Percentiles rank a stretch among this genome's conserved stretches.
Evolutionary conservation across 129 eudicot genomes (phyloP).

Genomic region (Saussurea involucrata): DNA sequence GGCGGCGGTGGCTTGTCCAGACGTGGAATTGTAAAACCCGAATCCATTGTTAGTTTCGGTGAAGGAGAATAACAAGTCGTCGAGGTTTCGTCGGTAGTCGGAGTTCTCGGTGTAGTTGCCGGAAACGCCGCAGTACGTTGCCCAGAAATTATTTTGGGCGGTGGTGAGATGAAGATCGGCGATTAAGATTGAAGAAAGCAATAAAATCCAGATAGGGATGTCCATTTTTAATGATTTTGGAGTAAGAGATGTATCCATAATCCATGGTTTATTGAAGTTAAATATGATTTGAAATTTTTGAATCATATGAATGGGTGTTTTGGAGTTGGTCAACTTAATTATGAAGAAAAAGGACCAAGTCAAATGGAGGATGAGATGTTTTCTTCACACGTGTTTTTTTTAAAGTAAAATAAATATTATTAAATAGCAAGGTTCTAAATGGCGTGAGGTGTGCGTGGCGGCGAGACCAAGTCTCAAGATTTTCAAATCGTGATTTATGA

Average conservation of each 20-base stretch:
- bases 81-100: conserved; percentile 15
- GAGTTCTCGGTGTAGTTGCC: conserved; percentile 9
- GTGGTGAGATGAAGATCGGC: background rate
- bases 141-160: conserved; percentile 12
- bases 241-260: background rate
- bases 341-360: no score
- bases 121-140: background rate
- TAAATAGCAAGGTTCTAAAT: no score
- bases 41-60: conserved; percentile 17
- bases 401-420: no score
- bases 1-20: conserved; percentile 16
- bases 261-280: background rate
- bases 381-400: no score
- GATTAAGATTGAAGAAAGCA: background rate
- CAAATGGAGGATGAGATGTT: no score
- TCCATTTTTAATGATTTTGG: background rate
- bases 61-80: conserved; percentile 9
- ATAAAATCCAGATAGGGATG: background rate
- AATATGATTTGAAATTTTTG: no score
- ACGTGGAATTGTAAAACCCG: conserved; percentile 25
- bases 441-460: no score
- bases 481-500: no score
- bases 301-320: background rate
- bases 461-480: no score
- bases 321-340: background rate